phyloP scores from a whole-genome alignment of 768 basidiomycete species.

The Rhizopogon vesiculosus region DNA sequence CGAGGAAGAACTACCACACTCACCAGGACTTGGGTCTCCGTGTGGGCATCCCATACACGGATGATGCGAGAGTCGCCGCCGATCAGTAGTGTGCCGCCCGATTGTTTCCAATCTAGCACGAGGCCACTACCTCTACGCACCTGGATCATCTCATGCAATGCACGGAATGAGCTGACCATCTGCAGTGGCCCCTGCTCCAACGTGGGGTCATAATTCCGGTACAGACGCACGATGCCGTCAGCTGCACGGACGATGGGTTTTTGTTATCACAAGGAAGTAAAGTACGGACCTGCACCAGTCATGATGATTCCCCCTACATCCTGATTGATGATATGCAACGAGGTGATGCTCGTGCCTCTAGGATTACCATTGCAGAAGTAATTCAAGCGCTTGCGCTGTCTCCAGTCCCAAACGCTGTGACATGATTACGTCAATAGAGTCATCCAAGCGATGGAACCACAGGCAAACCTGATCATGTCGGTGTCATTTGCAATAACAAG shows the following conservation, averaged over 20 bases:
- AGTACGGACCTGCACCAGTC: slow-evolving; percentile 70
- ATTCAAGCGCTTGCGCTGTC: slow-evolving; percentile 67
- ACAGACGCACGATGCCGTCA: slow-evolving; percentile 89
- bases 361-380: slow-evolving; percentile 90
- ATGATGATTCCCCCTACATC: slow-evolving; percentile 89
- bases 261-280: not conserved
- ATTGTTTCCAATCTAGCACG: slow-evolving; percentile 92
- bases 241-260: slow-evolving; percentile 40
- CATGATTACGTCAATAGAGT: not conserved
- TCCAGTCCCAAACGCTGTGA: slow-evolving; percentile 92
- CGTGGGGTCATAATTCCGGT: slow-evolving; percentile 83
- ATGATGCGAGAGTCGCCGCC: slow-evolving; percentile 89
- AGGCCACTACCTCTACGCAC: slow-evolving; percentile 78
- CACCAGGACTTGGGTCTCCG: slow-evolving; percentile 74
- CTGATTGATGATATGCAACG: slow-evolving; percentile 91
- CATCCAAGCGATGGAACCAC: slow-evolving; percentile 11
- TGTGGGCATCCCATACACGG: slow-evolving; percentile 92
- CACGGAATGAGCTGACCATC: slow-evolving; percentile 93
- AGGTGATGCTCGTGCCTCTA: slow-evolving; percentile 77
- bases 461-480: slow-evolving; percentile 72
- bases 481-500: slow-evolving; percentile 80
- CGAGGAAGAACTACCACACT: slow-evolving; percentile 16
- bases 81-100: slow-evolving; percentile 77
- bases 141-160: slow-evolving; percentile 71
- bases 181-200: slow-evolving; percentile 71